phyloP scores from a whole-genome alignment of 805 yeast species.

The Metschnikowia baotianmanensis region DNA sequence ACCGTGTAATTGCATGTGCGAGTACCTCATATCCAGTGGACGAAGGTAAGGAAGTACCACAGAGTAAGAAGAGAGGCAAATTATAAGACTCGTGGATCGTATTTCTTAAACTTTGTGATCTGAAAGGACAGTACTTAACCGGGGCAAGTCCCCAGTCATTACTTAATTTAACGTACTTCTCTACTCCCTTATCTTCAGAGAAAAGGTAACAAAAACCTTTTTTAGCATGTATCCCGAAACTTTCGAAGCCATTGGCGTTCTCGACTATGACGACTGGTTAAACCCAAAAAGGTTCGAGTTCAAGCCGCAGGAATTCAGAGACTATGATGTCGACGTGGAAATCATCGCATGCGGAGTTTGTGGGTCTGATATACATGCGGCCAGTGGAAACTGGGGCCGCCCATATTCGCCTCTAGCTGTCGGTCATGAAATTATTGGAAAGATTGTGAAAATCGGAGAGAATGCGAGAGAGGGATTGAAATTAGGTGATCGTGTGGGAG shows the following conservation, averaged over 20 bases:
- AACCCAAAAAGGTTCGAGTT: slow-evolving; percentile 19
- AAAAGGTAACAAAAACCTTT: neutral
- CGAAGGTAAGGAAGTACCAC: too few species aligned
- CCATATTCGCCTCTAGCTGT: slow-evolving; percentile 22
- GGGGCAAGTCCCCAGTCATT: too few species aligned
- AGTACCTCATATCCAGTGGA: too few species aligned
- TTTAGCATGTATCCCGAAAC: slow-evolving; percentile 18
- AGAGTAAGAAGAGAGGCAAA: too few species aligned
- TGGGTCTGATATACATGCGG: slow-evolving; percentile 57
- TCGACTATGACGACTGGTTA: slow-evolving; percentile 21
- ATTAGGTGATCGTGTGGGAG: slow-evolving; percentile 76
- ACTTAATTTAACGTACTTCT: neutral
- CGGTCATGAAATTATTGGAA: slow-evolving; percentile 29
- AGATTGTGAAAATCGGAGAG: slow-evolving; percentile 18
- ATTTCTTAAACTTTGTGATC: too few species aligned
- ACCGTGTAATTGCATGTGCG: too few species aligned
- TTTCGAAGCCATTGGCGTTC: slow-evolving; percentile 18
- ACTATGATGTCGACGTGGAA: slow-evolving; percentile 19
- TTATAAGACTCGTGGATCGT: too few species aligned
- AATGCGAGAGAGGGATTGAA: slow-evolving; percentile 32
- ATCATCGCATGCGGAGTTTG: slow-evolving; percentile 38
- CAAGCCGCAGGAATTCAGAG: slow-evolving; percentile 19
- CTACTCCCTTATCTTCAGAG: neutral
- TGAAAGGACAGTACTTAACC: too few species aligned
- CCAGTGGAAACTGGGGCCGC: slow-evolving; percentile 51